Base-by-base conservation (phyloP, 2,329 filamentous ascomycete species). In the Pseudogymnoascus sp. region DNA sequence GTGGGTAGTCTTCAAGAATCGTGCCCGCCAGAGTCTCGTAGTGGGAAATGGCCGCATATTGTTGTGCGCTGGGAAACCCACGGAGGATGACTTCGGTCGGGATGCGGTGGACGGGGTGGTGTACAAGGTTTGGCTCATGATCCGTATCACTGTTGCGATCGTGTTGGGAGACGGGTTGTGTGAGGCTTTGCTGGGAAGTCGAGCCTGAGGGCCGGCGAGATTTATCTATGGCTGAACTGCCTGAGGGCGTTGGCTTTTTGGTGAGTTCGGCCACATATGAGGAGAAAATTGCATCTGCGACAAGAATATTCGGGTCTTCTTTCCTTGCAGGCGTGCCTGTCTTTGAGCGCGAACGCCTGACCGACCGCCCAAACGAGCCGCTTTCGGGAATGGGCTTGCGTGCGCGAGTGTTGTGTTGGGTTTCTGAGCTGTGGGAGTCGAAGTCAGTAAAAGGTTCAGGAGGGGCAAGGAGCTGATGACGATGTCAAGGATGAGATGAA, bases 1-100 rank as follows among this genome's bases (percentile, higher is more conserved):
- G 87, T 7, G 92, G 86, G 75, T 97, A 97, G 76, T 97, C 93
- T 77, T 97, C 93, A 75, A 93, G 93, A 73, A 97, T 91, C 66
- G 85, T 79, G 26, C 93, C 93, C 6, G 90, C 93, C 44, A 96
- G 86, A 65, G 88, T 84, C 78, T 97, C 93, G 77, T 89, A 97
- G 76, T 91, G 90, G 68, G 89, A 87, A 69, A 97, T 88, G 35
- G 92, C 92, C 29, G 93, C 91, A 83, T 95, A 97, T 79, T 91
- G 82, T 76, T 87, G 78, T 75, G 85, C 75, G 1, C 79, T 74
- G 15, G 82, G 83, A 76, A 93, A 97, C 31, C 93, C 93, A 68
- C 93, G 90, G 15, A 97, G 80, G 63, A 96, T 86, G 66, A 96
- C 84, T 76, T 97, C 92, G 40, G 90, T 88, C 1, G 87, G 84